Base-by-base conservation (phyloP, 73 alveolate species). In the Paramecium primaurelia region DNA sequence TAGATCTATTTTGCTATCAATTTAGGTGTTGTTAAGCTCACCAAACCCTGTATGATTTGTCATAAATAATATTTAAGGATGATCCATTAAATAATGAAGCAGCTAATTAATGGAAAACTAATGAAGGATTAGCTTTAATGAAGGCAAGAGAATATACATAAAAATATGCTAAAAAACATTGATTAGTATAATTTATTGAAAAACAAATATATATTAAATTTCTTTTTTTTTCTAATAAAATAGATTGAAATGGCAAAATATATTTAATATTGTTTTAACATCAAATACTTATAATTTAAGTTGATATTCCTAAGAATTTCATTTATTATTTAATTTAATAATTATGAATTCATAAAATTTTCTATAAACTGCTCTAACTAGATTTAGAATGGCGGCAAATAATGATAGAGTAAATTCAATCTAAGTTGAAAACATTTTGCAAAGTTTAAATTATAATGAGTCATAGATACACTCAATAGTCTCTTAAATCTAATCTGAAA, bases 1-100 rank as follows among this genome's bases (percentile, higher is more conserved):
- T 64, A 95, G 99, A 93, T 93, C 98, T 1, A 98, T 96, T 4
- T 89, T 97, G 86, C 88, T 97, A 34, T 93, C 98, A 8, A 96
- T 97, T 49, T 96, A 97, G 93, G 95, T 97, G 34, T 93, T 97
- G 64, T 93, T 97, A 71, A 92, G 97, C 80, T 98, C 97, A 54
- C 99, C 99, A 38, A 95, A 93, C 92, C 96, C 97, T 28, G 88
- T 71, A 71, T 37, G 47, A 18, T 30, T 32, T 59, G 9, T 20
- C 4, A 36, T 6, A 71, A 26, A 26, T 58, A 36, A n/a, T 37
- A 64, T 71, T 88, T 69, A 51, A 77, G 71, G 99, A 95, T 71
- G 99, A 97, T 83, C 99, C 99, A n/a, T 93, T 95, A 30, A 97
- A 97, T 87, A 95, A 93, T 69, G 97, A 96, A 64, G 97, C 97